Base-by-base conservation (phyloP, 352 stramenopile genomes). In the Bremia lactucae region DNA sequence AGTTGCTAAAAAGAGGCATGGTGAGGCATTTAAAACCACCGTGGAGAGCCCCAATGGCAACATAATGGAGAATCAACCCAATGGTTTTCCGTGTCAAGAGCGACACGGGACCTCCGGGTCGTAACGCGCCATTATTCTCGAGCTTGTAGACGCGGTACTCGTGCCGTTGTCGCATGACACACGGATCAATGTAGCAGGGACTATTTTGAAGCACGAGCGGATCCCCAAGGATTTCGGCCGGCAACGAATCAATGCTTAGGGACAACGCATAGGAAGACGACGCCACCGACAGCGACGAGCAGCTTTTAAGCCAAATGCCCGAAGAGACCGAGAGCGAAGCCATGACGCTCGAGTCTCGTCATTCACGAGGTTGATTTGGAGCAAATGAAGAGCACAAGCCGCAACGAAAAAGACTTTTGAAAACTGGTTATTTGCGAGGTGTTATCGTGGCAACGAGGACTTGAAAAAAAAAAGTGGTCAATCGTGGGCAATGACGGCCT, bases 51-150 rank as follows among this genome's bases (percentile, higher is more conserved):
- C 79, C 79, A 40, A 87, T 81, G 24, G 43, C 62, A 2, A 63
- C 62, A 31, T 89, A 89, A 40, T 87, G 83, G 28, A 87, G 36
- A 28, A 92, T 37, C 6, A 92, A 39, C 0, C 80, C 80, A n/a
- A 76, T 31, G 1, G 57, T 63, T 2, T 48, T 45, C 21, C 64
- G 51, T n/a, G 59, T 67, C 35, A 72, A 53, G 11, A 92, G 59
- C 33, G 50, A 31, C 36, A 72, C 52, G 18, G 60, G 52, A 31
- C 76, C 76, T 22, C 79, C 79, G 11, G 56, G 42, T 19, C 79
- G 70, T 24, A 92, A 41, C 19, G 79, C 70, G 31, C 74, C 75
- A 28, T 85, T 72, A 6, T 50, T 42, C 55, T 86, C 63, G 5
- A 86, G 64, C 35, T 77, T 68, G 45, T 82, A 86, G 49, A 77